Percentiles rank a stretch among this genome's conserved stretches.
Evolutionary conservation across 257 asterid genomes (phyloP).

Genomic region (Solanum lignicaule): DNA sequence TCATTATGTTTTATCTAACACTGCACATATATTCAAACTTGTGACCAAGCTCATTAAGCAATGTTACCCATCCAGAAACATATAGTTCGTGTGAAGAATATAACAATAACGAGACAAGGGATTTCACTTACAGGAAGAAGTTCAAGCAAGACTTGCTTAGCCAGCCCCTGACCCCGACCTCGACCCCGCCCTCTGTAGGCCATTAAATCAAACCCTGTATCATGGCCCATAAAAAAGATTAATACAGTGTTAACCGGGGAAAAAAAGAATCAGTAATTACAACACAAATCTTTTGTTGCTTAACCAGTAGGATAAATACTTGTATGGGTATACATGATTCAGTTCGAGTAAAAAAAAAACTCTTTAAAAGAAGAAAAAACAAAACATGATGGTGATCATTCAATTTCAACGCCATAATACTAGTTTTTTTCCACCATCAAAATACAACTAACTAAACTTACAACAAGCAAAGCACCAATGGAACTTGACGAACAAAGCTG

Average conservation of each 20-base stretch:
- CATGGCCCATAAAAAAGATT: background rate
- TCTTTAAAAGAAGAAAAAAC: too few species aligned
- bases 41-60: background rate
- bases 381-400: background rate
- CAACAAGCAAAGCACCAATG: too few species aligned
- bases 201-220: conserved; percentile 15
- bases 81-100: background rate
- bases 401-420: too few species aligned
- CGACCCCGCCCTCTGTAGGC: conserved; percentile 42
- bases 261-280: too few species aligned
- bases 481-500: too few species aligned
- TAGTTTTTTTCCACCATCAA: too few species aligned
- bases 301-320: background rate
- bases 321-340: background rate
- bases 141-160: conserved; percentile 26
- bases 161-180: conserved; percentile 19
- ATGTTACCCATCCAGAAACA: background rate
- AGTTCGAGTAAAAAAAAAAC: background rate
- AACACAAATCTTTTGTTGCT: background rate
- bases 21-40: background rate
- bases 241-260: background rate
- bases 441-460: too few species aligned
- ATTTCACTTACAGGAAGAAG: conserved; percentile 32
- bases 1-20: background rate
- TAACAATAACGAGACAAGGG: background rate